Evolutionary conservation across 2,329 filamentous ascomycete genomes (phyloP), one percentile per base, ranked within the genome.

Genomic region (Trichoderma guizhouense): DNA sequence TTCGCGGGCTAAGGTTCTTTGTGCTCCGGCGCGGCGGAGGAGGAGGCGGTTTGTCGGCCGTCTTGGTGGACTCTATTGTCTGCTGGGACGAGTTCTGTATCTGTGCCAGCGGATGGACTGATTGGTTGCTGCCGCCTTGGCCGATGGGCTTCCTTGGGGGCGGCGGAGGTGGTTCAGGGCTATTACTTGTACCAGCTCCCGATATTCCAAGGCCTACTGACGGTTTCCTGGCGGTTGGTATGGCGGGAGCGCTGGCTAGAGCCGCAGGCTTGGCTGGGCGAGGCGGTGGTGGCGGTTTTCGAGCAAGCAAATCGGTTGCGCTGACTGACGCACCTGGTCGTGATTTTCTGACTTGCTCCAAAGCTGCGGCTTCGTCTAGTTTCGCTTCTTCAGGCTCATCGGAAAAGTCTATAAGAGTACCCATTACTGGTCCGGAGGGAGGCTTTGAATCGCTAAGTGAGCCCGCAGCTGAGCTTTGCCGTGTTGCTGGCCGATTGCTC

Each of bases 341-440:
- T 12, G 74, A 73, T 58, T 75, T 77, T 34, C 74, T 79, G 14
- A 78, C 62, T 64, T 81, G 78, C 21, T 77, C 73, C 3, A 81
- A 75, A 36, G 78, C 77, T 11, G 75, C 78, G 6, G 82, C 77
- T 26, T 82, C 77, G 61, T 83, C 80, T 1, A 82, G 70, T 4
- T 75, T 80, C 2, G 77, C 76, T 43, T 82, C 79, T 61, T 82
- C 80, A 0, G 86, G 83, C 67, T 89, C 86, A 15, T 88, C 86
- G 0, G 86, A 86, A 39, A 91, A 82, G 77, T 92, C 89, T 34
- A 92, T 91, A 51, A 91, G 77, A 6, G 85, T 87, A 1, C 87
- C 89, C 82, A 87, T 88, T n/a, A 78, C 77, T 11, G 82, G 84
- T 12, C 81, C 82, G 3, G 78, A 63, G 1, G 77, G 73, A n/a